Conservation (phyloP, 2,329 filamentous ascomycete genomes). For the Chrysoporthe cubensis region DNA sequence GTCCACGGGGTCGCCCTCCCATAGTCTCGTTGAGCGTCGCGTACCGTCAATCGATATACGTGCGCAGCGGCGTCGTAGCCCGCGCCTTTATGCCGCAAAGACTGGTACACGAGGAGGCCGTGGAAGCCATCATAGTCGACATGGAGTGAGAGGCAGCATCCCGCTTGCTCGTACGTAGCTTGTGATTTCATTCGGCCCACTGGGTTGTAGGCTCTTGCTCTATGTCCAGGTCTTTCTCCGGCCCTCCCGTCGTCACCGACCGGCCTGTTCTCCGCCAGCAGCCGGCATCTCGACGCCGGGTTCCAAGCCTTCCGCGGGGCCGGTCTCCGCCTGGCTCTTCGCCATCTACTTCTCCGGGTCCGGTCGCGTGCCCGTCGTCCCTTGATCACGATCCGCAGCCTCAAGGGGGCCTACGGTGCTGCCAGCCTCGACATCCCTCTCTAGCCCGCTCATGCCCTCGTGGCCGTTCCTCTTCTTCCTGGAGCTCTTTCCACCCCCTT, state of each 20-base stretch:
- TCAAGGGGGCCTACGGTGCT: background rate
- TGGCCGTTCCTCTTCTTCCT: background rate
- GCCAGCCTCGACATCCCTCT: background rate
- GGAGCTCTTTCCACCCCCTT: background rate
- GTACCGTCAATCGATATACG: too few species aligned
- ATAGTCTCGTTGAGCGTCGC: too few species aligned
- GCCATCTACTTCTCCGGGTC: background rate
- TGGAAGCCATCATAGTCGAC: too few species aligned
- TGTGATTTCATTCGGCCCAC: background rate
- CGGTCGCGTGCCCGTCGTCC: background rate
- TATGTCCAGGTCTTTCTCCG: background rate
- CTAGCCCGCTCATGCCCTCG: background rate
- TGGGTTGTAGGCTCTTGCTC: background rate
- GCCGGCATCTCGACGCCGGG: background rate
- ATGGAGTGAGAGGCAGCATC: too few species aligned
- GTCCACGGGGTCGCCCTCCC: too few species aligned
- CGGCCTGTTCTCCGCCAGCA: background rate
- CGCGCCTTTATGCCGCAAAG: too few species aligned
- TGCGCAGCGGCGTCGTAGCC: too few species aligned
- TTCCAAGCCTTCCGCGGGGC: background rate
- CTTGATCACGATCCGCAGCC: background rate
- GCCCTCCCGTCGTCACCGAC: background rate
- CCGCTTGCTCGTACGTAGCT: too few species aligned
- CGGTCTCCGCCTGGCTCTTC: background rate
- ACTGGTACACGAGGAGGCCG: too few species aligned